Evolutionary conservation across 2,329 filamentous ascomycete genomes (phyloP).

Genomic region (Mycosphaerelloides madeirae): DNA sequence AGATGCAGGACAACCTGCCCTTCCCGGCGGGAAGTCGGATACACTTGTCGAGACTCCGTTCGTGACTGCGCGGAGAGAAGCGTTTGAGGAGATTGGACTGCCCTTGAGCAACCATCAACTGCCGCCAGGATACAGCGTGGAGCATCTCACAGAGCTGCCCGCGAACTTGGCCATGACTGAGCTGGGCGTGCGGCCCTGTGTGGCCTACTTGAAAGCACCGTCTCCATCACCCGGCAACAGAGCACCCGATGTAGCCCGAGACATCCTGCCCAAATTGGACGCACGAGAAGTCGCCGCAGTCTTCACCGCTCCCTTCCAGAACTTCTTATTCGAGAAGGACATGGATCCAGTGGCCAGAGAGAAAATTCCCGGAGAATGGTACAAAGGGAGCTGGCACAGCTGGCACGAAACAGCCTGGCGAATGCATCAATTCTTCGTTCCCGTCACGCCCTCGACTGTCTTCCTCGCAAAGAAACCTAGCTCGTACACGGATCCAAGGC

Average conservation of each 20-base stretch:
- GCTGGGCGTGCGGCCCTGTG: slow-evolving; percentile 47
- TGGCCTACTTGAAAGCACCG: slow-evolving; percentile 53
- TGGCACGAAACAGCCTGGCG: slow-evolving; percentile 77
- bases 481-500: slow-evolving; percentile 18
- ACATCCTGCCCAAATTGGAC: slow-evolving; percentile 63
- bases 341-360: slow-evolving; percentile 39
- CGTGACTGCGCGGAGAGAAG: slow-evolving; percentile 82
- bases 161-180: slow-evolving; percentile 48
- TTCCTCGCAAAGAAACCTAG: slow-evolving; percentile 27
- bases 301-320: slow-evolving; percentile 82
- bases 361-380: slow-evolving; percentile 62
- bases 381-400: slow-evolving; percentile 73
- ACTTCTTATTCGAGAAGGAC: slow-evolving; percentile 65
- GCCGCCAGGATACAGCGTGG: slow-evolving; percentile 73
- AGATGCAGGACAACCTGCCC: slow-evolving; percentile 45
- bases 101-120: slow-evolving; percentile 65
- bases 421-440: slow-evolving; percentile 91
- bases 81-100: slow-evolving; percentile 88
- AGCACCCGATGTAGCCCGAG: slow-evolving; percentile 53
- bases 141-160: slow-evolving; percentile 82
- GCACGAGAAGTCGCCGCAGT: slow-evolving; percentile 89
- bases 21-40: slow-evolving; percentile 55
- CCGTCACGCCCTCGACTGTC: slow-evolving; percentile 65
- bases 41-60: slow-evolving; percentile 55
- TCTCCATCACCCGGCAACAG: slow-evolving; percentile 51